Evolutionary conservation across 2,329 filamentous ascomycete species (phyloP).

Genomic region (Mariannaea sp.): DNA sequence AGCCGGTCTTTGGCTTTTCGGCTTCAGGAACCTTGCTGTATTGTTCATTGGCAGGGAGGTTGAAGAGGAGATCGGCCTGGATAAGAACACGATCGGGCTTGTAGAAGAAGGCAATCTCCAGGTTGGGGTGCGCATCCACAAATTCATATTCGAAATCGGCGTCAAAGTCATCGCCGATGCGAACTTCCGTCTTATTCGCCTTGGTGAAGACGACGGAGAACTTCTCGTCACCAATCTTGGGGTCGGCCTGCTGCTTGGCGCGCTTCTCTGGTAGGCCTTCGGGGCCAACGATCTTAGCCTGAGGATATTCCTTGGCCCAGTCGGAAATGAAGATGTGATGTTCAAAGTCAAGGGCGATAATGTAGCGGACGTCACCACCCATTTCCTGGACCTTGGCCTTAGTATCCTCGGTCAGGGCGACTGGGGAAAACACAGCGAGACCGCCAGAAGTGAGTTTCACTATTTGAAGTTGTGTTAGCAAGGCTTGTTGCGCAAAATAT

Average conservation of each 20-base stretch:
- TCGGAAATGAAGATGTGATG: conserved; percentile 92
- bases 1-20: conserved; percentile 40
- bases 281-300: conserved; percentile 79
- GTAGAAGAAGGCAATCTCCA: conserved; percentile 87
- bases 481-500: not conserved
- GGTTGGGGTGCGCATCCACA: conserved; percentile 78
- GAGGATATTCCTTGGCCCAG: conserved; percentile 80
- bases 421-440: conserved; percentile 90
- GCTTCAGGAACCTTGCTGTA: conserved; percentile 68
- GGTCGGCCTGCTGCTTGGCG: conserved; percentile 56
- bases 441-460: conserved; percentile 78
- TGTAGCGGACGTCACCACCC: conserved; percentile 76
- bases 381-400: conserved; percentile 66
- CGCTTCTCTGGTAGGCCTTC: conserved; percentile 86
- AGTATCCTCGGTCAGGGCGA: conserved; percentile 78
- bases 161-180: conserved; percentile 79
- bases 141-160: conserved; percentile 85
- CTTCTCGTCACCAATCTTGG: conserved; percentile 53
- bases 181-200: conserved; percentile 55
- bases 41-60: conserved; percentile 85
- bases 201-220: conserved; percentile 73
- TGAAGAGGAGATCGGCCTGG: conserved; percentile 90
- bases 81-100: conserved; percentile 79
- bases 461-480: conserved; percentile 41
- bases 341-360: conserved; percentile 86